Evolutionary conservation across 345 rosid species (phyloP).

Genomic region (Citrus unshiu): DNA sequence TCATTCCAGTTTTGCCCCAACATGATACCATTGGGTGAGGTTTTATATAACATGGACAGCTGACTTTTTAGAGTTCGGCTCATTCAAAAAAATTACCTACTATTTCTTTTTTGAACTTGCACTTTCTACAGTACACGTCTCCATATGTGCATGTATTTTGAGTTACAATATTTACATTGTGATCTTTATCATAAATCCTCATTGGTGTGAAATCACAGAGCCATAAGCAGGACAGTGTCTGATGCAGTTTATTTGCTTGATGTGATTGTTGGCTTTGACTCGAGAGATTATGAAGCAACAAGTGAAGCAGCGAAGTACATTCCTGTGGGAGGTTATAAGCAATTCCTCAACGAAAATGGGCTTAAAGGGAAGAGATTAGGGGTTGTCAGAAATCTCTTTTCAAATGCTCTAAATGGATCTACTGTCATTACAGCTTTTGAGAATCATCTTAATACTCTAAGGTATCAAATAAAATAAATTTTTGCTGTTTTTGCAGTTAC

Average conservation of each 20-base stretch:
- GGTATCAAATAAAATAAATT: slow-evolving; percentile 4
- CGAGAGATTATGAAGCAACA: slow-evolving; percentile 42
- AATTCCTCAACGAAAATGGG: slow-evolving; percentile 27
- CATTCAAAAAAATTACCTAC: neutral
- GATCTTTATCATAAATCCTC: neutral
- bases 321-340: slow-evolving; percentile 41
- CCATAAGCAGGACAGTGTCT: slow-evolving; percentile 54
- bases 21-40: slow-evolving; percentile 31
- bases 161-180: neutral
- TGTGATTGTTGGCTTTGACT: slow-evolving; percentile 55
- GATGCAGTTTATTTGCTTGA: slow-evolving; percentile 66
- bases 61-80: neutral
- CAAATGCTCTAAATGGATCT: slow-evolving; percentile 9
- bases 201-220: slow-evolving; percentile 32
- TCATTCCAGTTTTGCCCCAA: slow-evolving; percentile 19
- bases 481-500: neutral
- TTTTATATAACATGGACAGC: neutral
- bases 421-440: slow-evolving; percentile 11
- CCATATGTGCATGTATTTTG: neutral
- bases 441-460: slow-evolving; percentile 28
- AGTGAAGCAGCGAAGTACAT: slow-evolving; percentile 37
- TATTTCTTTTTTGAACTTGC: neutral
- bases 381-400: slow-evolving; percentile 24
- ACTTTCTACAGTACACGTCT: neutral
- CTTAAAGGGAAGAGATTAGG: slow-evolving; percentile 39